These are phyloP conservation scores for Glomus cerebriforme DNA, from an alignment of 192 early-diverging fungal species.

Conservation along the genomic window DNA sequence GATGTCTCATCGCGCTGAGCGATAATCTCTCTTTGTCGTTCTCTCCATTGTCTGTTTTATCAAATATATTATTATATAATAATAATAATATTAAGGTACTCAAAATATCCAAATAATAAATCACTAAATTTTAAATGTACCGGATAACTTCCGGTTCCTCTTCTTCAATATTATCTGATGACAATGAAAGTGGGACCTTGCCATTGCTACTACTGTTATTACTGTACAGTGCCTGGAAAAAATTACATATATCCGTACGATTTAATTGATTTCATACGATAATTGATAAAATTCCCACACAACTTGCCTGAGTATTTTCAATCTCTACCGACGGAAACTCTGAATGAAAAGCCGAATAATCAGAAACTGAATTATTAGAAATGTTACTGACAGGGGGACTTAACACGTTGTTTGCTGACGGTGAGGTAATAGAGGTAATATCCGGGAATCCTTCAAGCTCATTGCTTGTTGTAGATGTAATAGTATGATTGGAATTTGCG, in stretches of 20 bases:
- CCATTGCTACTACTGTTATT: background rate
- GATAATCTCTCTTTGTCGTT: constrained; percentile 59
- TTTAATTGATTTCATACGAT: no score
- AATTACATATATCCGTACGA: background rate
- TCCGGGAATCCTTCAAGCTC: constrained; percentile 23
- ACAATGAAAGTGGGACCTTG: background rate
- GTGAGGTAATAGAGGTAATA: constrained; percentile 29
- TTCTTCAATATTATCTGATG: background rate
- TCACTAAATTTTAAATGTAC: background rate
- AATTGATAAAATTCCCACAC: background rate
- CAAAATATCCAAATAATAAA: background rate
- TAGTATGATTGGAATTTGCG: constrained; percentile 32
- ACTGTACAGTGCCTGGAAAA: background rate
- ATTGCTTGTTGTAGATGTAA: constrained; percentile 25
- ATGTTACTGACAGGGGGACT: constrained; percentile 31
- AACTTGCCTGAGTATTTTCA: background rate
- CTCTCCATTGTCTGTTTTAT: constrained; percentile 61
- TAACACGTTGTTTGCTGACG: constrained; percentile 23
- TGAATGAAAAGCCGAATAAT: constrained; percentile 22
- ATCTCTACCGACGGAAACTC: constrained; percentile 26
- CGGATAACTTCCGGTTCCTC: constrained; percentile 3
- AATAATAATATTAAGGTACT: no score
- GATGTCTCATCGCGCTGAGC: constrained; percentile 61
- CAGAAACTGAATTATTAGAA: constrained; percentile 4
- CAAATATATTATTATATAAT: background rate